Evolutionary conservation across 2,329 filamentous ascomycete species (phyloP), one percentile per base, ranked within the genome.

Genomic region (Emergomyces pasteurianus): DNA sequence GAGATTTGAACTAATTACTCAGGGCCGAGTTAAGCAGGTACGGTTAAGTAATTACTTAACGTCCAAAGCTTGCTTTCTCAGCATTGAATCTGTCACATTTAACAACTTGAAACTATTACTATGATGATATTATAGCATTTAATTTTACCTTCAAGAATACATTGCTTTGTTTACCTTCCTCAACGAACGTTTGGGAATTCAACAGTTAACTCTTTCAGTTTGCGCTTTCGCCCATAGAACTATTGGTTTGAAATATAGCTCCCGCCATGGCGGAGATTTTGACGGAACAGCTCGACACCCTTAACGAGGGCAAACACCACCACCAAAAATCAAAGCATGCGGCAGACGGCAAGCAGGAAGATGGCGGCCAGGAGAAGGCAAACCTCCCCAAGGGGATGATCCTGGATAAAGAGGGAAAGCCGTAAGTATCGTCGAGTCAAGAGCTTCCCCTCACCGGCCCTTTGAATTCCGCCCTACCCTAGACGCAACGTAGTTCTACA

Each of bases 361-460:
- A 42, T 46, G 42, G 56, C 53, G 34, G 53, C 53, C 31, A 62
- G 26, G 52, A 66, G 31, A 50, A 68, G 14, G 65, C 66, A 63
- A 71, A 71, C 40, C 65, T 73, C 23, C 74, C 76, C n/a, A 77
- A 75, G 53, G 77, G 77, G n/a, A 74, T 79, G n/a, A 75, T 79
- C 2, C 69, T 80, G 54, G 78, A 74, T 61, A 77, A 78, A 64
- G 76, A 79, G 68, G 78, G 78, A 59, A 80, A 80, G 67, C 78
- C 78, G 78, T 80, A 70, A 40, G 77, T 55, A 26, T n/a, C 61
- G 14, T 23, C 4, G 46, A 42, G 9, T 16, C 16, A 23, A 16
- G 21, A 9, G 21, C 12, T 40, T 40, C 1, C 7, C 8, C 34
- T 36, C 36, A 26, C 7, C 3, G 31, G 31, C 12, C 3, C 46